phyloP scores from a whole-genome alignment of 805 yeast genomes.

The Saccharomycopsis amapae region DNA sequence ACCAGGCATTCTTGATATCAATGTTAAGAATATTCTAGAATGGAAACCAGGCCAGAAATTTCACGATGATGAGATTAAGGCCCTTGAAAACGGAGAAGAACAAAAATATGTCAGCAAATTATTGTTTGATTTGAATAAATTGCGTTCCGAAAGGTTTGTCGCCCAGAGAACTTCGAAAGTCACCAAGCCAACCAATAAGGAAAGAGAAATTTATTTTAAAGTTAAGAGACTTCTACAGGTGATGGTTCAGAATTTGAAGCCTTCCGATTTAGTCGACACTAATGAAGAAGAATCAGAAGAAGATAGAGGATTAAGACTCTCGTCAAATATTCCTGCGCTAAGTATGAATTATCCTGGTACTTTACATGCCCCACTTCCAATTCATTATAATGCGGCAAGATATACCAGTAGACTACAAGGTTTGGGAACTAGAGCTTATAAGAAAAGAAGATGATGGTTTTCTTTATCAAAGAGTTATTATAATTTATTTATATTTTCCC shows the following conservation, averaged over 20 bases:
- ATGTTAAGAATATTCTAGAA: slow-evolving; percentile 36
- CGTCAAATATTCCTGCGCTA: slow-evolving; percentile 54
- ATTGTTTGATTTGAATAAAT: slow-evolving; percentile 40
- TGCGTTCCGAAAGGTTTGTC: slow-evolving; percentile 41
- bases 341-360: slow-evolving; percentile 71
- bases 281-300: slow-evolving; percentile 26
- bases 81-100: slow-evolving; percentile 36
- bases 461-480: no score
- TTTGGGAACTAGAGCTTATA: slow-evolving; percentile 8
- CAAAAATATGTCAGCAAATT: slow-evolving; percentile 37
- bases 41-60: slow-evolving; percentile 46
- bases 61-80: slow-evolving; percentile 46
- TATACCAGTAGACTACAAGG: background rate
- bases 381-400: slow-evolving; percentile 6
- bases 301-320: slow-evolving; percentile 30
- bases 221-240: slow-evolving; percentile 40
- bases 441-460: slow-evolving; percentile 17
- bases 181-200: slow-evolving; percentile 37
- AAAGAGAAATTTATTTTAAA: slow-evolving; percentile 36
- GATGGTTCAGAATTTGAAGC: slow-evolving; percentile 31
- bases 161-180: slow-evolving; percentile 22
- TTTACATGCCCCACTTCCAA: slow-evolving; percentile 53
- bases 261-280: slow-evolving; percentile 31
- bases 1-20: slow-evolving; percentile 24
- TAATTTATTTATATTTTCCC: no score